Evolutionary conservation across 2,329 filamentous ascomycete species (phyloP).

Genomic region (Penicillium sp.): DNA sequence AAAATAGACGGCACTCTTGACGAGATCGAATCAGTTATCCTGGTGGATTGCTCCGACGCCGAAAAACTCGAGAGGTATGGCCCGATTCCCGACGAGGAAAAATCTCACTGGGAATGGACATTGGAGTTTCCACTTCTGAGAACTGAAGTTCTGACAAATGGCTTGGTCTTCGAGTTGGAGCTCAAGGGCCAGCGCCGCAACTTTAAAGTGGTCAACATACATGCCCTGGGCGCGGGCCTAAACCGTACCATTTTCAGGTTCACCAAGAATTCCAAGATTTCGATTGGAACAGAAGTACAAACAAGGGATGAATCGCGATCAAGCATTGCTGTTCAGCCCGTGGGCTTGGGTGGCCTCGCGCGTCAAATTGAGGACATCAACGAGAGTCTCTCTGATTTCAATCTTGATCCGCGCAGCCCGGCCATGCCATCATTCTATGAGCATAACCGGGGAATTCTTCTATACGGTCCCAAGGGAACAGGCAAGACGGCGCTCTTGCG

Average conservation of each 20-base stretch:
- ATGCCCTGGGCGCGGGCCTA: conserved; percentile 46
- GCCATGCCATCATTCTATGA: conserved; percentile 48
- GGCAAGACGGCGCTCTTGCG: conserved; percentile 79
- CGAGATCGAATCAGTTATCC: conserved; percentile 60
- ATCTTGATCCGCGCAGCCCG: conserved; percentile 34
- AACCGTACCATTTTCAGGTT: conserved; percentile 42
- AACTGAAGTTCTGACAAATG: conserved; percentile 70
- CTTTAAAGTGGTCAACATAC: conserved; percentile 65
- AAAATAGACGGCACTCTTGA: conserved; percentile 56
- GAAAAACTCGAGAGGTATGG: conserved; percentile 43
- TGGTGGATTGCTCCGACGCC: conserved; percentile 61
- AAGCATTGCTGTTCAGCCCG: conserved; percentile 40
- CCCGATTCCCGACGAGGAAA: conserved; percentile 42
- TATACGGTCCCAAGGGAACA: conserved; percentile 81
- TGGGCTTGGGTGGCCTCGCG: conserved; percentile 69
- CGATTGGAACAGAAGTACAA: conserved; percentile 35
- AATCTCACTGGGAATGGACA: conserved; percentile 53
- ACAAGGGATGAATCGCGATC: conserved; percentile 18
- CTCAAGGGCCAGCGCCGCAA: conserved; percentile 61
- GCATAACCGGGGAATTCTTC: conserved; percentile 63
- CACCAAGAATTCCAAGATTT: conserved; percentile 37
- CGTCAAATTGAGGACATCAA: conserved; percentile 69
- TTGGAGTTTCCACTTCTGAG: conserved; percentile 51
- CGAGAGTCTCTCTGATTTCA: conserved; percentile 63
- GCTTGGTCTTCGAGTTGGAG: conserved; percentile 69